These are phyloP conservation scores for Xylaria cubensis DNA, from an alignment of 495 filamentous ascomycete species.

Conservation along the genomic window DNA sequence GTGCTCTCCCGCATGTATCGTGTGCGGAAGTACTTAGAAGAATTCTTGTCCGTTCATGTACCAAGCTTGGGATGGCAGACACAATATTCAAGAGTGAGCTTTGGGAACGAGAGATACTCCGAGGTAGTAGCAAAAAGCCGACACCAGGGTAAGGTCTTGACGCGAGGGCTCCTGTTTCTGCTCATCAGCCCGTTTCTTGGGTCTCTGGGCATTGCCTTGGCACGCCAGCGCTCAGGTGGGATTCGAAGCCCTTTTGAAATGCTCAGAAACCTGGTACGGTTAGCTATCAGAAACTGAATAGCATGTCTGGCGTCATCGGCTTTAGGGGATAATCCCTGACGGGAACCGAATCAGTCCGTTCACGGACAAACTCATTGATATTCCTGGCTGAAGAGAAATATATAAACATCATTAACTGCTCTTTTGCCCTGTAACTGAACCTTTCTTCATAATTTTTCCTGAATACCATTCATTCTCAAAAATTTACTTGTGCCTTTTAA, in stretches of 20 bases:
- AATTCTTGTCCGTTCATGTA: slow-evolving; percentile 76
- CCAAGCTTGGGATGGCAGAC: slow-evolving; percentile 85
- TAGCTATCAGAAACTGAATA: not conserved
- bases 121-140: slow-evolving; percentile 74
- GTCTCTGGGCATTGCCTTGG: slow-evolving; percentile 32
- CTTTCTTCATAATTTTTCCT: not conserved
- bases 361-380: not conserved
- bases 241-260: slow-evolving; percentile 25
- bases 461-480: not conserved
- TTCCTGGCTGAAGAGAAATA: not conserved
- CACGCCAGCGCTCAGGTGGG: slow-evolving; percentile 15
- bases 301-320: not conserved
- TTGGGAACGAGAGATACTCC: slow-evolving; percentile 88
- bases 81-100: slow-evolving; percentile 91
- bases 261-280: slow-evolving; percentile 1
- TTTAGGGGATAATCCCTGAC: slow-evolving; percentile 6
- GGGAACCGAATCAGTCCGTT: slow-evolving; percentile 6
- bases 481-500: not conserved
- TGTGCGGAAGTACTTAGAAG: slow-evolving; percentile 83
- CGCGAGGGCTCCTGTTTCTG: slow-evolving; percentile 40
- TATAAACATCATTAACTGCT: not conserved
- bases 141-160: slow-evolving; percentile 69
- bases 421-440: not conserved
- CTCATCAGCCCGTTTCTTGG: slow-evolving; percentile 42
- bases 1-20: slow-evolving; percentile 79